Evolutionary conservation across 768 basidiomycete genomes (phyloP).

Genomic region (Rhizopogon vesiculosus): DNA sequence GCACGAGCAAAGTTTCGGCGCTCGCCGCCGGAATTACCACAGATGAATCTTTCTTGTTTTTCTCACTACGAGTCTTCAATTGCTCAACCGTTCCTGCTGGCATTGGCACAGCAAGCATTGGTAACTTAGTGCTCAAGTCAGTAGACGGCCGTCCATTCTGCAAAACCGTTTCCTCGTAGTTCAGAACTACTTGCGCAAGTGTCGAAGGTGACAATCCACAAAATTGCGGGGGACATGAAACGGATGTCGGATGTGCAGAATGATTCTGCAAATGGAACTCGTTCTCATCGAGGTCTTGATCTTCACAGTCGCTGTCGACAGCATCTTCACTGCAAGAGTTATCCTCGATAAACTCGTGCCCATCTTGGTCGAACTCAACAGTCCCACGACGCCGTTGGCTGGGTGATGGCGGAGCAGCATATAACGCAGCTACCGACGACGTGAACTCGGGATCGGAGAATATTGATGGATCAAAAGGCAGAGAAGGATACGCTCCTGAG

Average conservation of each 20-base stretch:
- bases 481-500: conserved; percentile 35
- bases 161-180: conserved; percentile 30
- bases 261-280: conserved; percentile 24
- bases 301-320: conserved; percentile 37
- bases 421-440: conserved; percentile 38
- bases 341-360: conserved; percentile 34
- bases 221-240: conserved; percentile 10
- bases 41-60: conserved; percentile 37
- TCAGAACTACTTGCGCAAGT: conserved; percentile 36
- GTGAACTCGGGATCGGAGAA: conserved; percentile 51
- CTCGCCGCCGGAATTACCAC: conserved; percentile 23
- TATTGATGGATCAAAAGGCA: conserved; percentile 49
- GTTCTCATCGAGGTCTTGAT: conserved; percentile 27
- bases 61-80: conserved; percentile 28
- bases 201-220: conserved; percentile 17
- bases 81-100: conserved; percentile 14
- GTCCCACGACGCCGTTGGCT: conserved; percentile 29
- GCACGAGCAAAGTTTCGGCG: conserved; percentile 8
- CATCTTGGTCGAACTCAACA: conserved; percentile 30
- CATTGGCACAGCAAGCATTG: conserved; percentile 15
- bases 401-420: conserved; percentile 22
- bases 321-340: conserved; percentile 46
- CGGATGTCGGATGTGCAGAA: conserved; percentile 15
- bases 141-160: conserved; percentile 11
- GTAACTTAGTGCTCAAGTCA: conserved; percentile 22